Conservation (phyloP, 768 basidiomycete species). For the Tulasnella sp. region DNA sequence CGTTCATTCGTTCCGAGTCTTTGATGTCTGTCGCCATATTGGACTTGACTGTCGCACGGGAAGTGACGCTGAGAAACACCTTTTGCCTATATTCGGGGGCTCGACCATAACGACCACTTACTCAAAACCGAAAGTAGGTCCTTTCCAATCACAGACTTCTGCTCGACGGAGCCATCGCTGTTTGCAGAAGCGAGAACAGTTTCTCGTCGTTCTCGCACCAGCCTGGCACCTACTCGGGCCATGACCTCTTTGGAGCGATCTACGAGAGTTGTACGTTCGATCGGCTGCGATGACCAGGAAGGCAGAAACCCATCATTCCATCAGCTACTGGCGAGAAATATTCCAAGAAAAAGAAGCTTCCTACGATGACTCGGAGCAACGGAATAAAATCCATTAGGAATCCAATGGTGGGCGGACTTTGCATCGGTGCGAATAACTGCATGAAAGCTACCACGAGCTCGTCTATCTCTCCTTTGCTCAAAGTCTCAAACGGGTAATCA, state of each 20-base stretch:
- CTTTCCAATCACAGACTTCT: background rate
- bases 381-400: background rate
- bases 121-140: slow-evolving; percentile 4
- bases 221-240: background rate
- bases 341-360: background rate
- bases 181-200: background rate
- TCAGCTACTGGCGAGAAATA: background rate
- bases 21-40: slow-evolving; percentile 53
- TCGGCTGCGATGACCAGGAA: background rate
- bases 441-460: slow-evolving; percentile 26
- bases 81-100: background rate
- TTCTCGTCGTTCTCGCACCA: background rate
- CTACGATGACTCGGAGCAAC: background rate
- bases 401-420: background rate
- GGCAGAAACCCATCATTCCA: background rate
- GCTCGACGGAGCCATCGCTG: background rate
- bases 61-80: background rate
- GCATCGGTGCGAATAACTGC: slow-evolving; percentile 16
- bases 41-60: slow-evolving; percentile 33
- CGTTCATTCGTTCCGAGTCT: slow-evolving; percentile 42
- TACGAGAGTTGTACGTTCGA: background rate
- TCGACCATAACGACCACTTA: background rate
- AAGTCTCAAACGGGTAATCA: slow-evolving; percentile 26
- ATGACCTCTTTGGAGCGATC: background rate
- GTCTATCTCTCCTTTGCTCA: slow-evolving; percentile 21